Base-by-base conservation (phyloP, 805 yeast genomes). In the Starmerella floricola region DNA sequence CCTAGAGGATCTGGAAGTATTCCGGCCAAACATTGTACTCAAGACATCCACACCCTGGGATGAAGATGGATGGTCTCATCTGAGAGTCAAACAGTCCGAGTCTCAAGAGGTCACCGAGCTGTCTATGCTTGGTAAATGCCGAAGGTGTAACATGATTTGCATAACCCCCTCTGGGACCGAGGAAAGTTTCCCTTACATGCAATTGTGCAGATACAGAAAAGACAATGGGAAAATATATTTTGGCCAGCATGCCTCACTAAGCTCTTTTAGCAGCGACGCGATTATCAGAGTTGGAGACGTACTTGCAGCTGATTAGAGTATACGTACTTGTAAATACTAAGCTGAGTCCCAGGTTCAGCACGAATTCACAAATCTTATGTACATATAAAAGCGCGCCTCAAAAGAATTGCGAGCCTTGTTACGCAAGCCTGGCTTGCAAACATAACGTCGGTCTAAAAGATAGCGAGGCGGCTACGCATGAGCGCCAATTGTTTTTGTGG, bases 91-190 rank as follows among this genome's bases (percentile, higher is more conserved):
- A 1, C 26, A 32, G 6, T 44, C 44, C 1, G 37, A 10, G 3
- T 8, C 15, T 13, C 4, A 2, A 2, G 26, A 15, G 34, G 37
- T 24, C 15, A 45, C 46, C 12, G 45, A n/a, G n/a, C n/a, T n/a
- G n/a, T n/a, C 39, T 34, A 41, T 41, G 50, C 52, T 44, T 18
- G 65, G 51, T 37, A 56, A 45, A 34, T 68, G 73, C 44, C 59
- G 63, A 18, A 50, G 73, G 31, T 68, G 73, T 46, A 65, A 63
- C 38, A 67, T 68, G 72, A 60, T 68, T n/a, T 62, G 69, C 2
- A 61, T 67, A 11, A 62, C 65, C 18, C 50, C 51, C 12, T 54
- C 52, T 6, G 72, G 72, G 1, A 45, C 47, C 16, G 41, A 56
- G 20, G 63, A 64, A 44, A 41, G 57, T 5, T 48, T 49, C 10